Evolutionary conservation across 495 filamentous ascomycete species (phyloP), one percentile per base, ranked within the genome.

Genomic region (Penicillium herquei): DNA sequence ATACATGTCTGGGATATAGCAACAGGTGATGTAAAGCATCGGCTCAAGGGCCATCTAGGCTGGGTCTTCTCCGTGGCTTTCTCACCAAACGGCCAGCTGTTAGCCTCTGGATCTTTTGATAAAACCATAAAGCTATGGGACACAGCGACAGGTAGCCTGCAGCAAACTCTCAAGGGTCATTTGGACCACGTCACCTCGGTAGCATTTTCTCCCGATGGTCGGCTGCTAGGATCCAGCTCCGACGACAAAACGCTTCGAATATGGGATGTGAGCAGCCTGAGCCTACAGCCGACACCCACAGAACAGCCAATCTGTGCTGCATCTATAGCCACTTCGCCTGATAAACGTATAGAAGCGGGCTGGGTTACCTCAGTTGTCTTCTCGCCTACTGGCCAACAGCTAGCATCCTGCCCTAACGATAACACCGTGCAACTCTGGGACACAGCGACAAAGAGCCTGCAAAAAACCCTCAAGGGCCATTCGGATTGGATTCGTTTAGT

Each of bases 401-500:
- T 76, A 4, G 73, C 71, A 10, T 75, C 66, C 6, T 65, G 58
- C 50, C 68, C 66, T 17, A 7, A 34, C 8, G 69, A 75, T 49
- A 39, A 52, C 3, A 71, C 59, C 1, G 50, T 76, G 26, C 58
- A 55, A 58, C 59, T 76, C 46, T 76, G 72, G 73, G 64, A 78
- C 57, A 11, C 61, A 9, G 47, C 34, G 17, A 65, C 56, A 8
- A 65, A 67, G 9, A 14, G 11, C 3, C 30, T 42, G 6, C 46
- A 39, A 14, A 37, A 65, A 39, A 68, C 59, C 4, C 61, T 69
- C 14, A 16, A 63, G 48, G 64, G 54, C 26, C 58, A 64, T 58
- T 43, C 39, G 7, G 16, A 11, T 8, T 73, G 41, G 54, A 9
- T 43, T 64, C 42, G 7, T 30, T 54, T 40, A 26, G 64, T 69